phyloP scores from a whole-genome alignment of 2,329 filamentous ascomycete species.

The Colletotrichum plurivorum region DNA sequence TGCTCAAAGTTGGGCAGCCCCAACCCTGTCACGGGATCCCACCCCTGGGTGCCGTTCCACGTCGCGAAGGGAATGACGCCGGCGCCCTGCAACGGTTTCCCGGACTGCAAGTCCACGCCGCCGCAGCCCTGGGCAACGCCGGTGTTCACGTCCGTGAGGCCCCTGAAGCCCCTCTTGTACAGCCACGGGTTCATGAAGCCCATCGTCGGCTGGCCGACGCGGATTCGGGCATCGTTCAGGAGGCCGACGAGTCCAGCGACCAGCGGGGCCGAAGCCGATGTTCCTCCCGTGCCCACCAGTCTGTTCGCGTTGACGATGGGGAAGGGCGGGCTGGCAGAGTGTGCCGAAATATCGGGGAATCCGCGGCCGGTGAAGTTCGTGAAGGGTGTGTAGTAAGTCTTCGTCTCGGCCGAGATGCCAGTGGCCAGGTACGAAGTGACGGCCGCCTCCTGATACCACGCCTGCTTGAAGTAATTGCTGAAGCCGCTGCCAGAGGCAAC shows the following conservation, averaged over 20 bases:
- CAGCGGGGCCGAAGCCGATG: constrained; percentile 71
- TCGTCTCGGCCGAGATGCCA: constrained; percentile 50
- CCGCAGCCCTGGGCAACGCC: constrained; percentile 44
- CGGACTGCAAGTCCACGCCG: constrained; percentile 45
- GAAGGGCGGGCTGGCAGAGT: constrained; percentile 52
- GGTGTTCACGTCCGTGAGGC: constrained; percentile 53
- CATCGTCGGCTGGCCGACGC: constrained; percentile 64
- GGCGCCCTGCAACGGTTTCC: constrained; percentile 43
- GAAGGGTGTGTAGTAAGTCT: constrained; percentile 64
- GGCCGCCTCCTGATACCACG: constrained; percentile 61
- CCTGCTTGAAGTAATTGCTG: constrained; percentile 61
- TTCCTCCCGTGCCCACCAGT: constrained; percentile 45
- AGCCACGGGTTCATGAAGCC: constrained; percentile 76
- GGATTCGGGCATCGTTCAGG: constrained; percentile 74
- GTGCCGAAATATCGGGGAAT: constrained; percentile 74
- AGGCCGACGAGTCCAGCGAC: constrained; percentile 75
- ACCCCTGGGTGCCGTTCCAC: constrained; percentile 54
- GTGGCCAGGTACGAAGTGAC: constrained; percentile 59
- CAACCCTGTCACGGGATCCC: constrained; percentile 58
- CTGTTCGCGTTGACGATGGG: constrained; percentile 47
- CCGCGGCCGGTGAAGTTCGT: constrained; percentile 65
- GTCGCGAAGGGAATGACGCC: constrained; percentile 46
- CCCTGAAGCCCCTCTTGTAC: constrained; percentile 55
- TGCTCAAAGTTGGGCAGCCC: constrained; percentile 61
- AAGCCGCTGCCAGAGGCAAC: constrained; percentile 68